Conservation (phyloP, 2,329 filamentous ascomycete genomes). For the Dactylonectria estremocensis region DNA sequence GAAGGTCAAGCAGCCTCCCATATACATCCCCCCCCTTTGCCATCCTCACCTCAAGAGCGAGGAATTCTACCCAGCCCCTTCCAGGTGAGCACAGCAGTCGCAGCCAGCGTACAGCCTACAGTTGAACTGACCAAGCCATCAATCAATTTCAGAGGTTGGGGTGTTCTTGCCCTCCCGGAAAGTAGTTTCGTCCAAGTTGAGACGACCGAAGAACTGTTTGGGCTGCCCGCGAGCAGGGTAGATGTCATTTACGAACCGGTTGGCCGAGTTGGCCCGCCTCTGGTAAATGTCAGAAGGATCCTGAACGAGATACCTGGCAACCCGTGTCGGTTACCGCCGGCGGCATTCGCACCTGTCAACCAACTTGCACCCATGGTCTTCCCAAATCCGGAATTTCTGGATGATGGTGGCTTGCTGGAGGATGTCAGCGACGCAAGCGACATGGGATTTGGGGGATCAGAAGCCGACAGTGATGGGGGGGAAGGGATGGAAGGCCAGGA, state of each 20-base stretch:
- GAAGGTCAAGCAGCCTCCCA: conserved; percentile 51
- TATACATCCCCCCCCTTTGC: conserved; percentile 46
- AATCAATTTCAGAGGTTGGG: conserved; percentile 60
- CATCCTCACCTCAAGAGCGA: conserved; percentile 47
- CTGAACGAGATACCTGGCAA: conserved; percentile 51
- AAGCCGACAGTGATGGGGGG: conserved; percentile 37
- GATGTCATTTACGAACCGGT: conserved; percentile 35
- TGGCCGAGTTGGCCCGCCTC: conserved; percentile 34
- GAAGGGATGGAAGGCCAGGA: conserved; percentile 36
- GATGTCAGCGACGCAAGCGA: conserved; percentile 34
- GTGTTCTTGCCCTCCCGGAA: conserved; percentile 62
- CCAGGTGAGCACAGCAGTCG: conserved; percentile 43
- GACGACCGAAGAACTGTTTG: conserved; percentile 54
- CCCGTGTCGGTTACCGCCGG: conserved; percentile 43
- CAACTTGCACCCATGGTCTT: conserved; percentile 35
- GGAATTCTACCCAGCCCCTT: conserved; percentile 48
- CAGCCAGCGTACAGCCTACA: neutral
- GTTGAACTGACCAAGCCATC: conserved; percentile 15
- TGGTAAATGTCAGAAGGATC: conserved; percentile 48
- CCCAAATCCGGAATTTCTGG: conserved; percentile 28
- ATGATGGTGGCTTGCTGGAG: conserved; percentile 30
- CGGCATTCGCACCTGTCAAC: conserved; percentile 13
- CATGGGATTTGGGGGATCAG: conserved; percentile 37
- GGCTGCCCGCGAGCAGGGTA: conserved; percentile 42
- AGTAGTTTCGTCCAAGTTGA: conserved; percentile 59